Evolutionary conservation across 345 rosid genomes (phyloP).

Genomic region (Lepidium sativum): DNA sequence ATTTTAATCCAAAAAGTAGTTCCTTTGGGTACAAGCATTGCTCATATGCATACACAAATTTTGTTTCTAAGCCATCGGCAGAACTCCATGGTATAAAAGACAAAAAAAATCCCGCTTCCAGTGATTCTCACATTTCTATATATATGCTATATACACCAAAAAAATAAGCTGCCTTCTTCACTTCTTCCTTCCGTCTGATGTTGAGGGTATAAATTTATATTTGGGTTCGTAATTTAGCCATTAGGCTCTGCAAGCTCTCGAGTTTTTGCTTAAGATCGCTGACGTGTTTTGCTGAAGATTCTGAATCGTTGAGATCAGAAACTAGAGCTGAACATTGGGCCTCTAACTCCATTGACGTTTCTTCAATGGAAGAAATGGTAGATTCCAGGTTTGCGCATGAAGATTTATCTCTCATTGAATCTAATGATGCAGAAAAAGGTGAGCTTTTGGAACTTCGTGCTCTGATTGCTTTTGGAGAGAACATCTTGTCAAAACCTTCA

Average conservation of each 20-base stretch:
- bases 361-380: constrained; percentile 67
- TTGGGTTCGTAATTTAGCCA: constrained; percentile 54
- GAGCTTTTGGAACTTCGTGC: constrained; percentile 34
- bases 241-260: constrained; percentile 49
- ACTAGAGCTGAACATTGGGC: constrained; percentile 52
- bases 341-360: constrained; percentile 51
- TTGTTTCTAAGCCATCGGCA: not conserved
- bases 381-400: constrained; percentile 29
- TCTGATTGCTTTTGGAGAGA: constrained; percentile 47
- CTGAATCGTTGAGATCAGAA: constrained; percentile 33
- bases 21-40: not conserved
- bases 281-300: constrained; percentile 30
- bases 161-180: constrained; percentile 8
- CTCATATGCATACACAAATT: constrained; percentile 8
- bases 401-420: constrained; percentile 19
- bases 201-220: constrained; percentile 24
- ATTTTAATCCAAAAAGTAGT: constrained; percentile 1
- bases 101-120: constrained; percentile 10
- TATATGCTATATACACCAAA: constrained; percentile 23
- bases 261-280: constrained; percentile 61
- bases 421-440: constrained; percentile 29
- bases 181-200: not conserved
- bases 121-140: constrained; percentile 13
- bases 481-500: constrained; percentile 71
- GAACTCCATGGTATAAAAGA: not conserved